phyloP scores from a whole-genome alignment of 305 asterid genomes.

The Rubia peregrina region DNA sequence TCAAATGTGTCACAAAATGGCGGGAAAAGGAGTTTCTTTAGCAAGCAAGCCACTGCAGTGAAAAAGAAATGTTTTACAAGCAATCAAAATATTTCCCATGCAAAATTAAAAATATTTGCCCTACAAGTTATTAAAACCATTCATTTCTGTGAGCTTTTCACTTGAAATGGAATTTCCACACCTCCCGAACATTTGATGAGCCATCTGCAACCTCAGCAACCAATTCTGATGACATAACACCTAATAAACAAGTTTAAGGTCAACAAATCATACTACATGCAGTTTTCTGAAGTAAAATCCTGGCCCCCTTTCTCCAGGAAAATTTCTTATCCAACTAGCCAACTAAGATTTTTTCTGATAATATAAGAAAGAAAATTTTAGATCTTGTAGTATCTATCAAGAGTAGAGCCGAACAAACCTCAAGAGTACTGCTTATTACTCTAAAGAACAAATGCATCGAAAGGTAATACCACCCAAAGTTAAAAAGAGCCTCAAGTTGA shows the following conservation, averaged over 20 bases:
- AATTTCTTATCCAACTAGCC: neutral
- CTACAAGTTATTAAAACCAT: too few species aligned
- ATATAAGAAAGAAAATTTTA: neutral
- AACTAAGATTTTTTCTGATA: too few species aligned
- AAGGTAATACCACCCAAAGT: neutral
- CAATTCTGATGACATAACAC: constrained; percentile 44
- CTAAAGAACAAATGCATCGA: neutral
- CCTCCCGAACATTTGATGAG: constrained; percentile 83
- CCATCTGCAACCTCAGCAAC: constrained; percentile 84
- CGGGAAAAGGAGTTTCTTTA: neutral
- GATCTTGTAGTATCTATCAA: neutral
- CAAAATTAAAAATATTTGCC: neutral
- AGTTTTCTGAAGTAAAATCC: neutral
- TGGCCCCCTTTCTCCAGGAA: neutral
- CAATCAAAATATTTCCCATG: neutral
- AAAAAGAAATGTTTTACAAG: neutral
- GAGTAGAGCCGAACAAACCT: neutral
- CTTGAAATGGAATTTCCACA: constrained; percentile 65
- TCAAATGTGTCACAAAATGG: neutral
- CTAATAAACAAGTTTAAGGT: constrained; percentile 13
- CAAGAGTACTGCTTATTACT: neutral
- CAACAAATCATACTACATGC: neutral
- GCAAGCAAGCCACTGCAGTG: neutral
- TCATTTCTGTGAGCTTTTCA: constrained; percentile 18
- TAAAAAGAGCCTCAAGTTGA: neutral